Evolutionary conservation across 257 asterid species (phyloP).

Genomic region (Solanum okadae): DNA sequence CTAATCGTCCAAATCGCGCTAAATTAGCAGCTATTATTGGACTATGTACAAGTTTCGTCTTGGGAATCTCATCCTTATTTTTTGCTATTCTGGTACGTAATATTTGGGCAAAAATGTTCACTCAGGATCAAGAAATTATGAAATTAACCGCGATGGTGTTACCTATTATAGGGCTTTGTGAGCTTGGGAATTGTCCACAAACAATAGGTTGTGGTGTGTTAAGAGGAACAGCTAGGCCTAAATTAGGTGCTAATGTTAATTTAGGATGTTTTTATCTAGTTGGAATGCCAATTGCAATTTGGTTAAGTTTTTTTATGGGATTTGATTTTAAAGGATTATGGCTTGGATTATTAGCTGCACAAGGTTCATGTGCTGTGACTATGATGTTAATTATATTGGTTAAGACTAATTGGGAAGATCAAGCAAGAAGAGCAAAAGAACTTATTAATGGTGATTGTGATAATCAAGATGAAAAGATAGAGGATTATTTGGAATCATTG

Average conservation of each 20-base stretch:
- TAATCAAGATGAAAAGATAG: not conserved
- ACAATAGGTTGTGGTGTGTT: constrained; percentile 28
- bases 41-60: constrained; percentile 8
- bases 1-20: constrained; percentile 17
- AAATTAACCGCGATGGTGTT: constrained; percentile 18
- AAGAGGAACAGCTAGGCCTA: constrained; percentile 33
- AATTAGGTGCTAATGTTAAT: constrained; percentile 26
- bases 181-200: constrained; percentile 34
- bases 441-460: constrained; percentile 3
- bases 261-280: constrained; percentile 30
- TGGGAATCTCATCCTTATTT: constrained; percentile 17
- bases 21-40: constrained; percentile 27
- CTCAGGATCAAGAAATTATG: constrained; percentile 15
- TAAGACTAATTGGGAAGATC: constrained; percentile 24
- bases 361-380: constrained; percentile 25
- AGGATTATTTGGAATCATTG: not conserved
- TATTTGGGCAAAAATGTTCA: constrained; percentile 26
- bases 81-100: constrained; percentile 16
- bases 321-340: constrained; percentile 28
- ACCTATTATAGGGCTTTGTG: constrained; percentile 27
- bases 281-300: constrained; percentile 29
- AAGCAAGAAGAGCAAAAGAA: constrained; percentile 27
- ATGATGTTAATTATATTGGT: constrained; percentile 18
- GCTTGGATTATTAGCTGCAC: constrained; percentile 36
- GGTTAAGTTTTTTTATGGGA: constrained; percentile 18